A percentile compares a stretch with the other conserved stretches of the same genome.
Conservation (phyloP, 352 stramenopile genomes). For the Pythium oligandrum region DNA sequence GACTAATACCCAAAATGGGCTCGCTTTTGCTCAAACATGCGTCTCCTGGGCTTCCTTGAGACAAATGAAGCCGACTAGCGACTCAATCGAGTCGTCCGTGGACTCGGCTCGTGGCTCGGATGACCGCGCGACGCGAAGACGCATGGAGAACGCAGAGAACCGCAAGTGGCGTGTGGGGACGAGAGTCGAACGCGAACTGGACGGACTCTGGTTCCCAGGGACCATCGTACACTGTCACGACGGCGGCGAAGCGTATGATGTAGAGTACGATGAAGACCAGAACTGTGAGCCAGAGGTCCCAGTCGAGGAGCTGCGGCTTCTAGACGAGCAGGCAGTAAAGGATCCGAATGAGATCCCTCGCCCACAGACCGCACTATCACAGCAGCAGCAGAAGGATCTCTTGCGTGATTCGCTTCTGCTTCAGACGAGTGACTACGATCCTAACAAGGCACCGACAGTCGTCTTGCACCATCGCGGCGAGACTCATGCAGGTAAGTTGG, state of each 20-base stretch:
- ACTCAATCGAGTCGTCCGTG: too few relatives aligned
- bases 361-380: constrained; percentile 16
- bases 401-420: constrained; percentile 56
- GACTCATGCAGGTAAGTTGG: constrained; percentile 42
- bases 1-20: too few relatives aligned
- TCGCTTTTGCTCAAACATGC: too few relatives aligned
- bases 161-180: constrained; percentile 30
- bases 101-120: background rate
- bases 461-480: constrained; percentile 75
- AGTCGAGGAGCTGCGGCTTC: constrained; percentile 35
- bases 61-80: too few relatives aligned
- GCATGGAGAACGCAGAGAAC: constrained; percentile 18
- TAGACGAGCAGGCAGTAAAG: constrained; percentile 9
- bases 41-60: too few relatives aligned
- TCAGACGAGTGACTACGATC: constrained; percentile 60
- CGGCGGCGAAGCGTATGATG: constrained; percentile 47
- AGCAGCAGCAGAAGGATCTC: constrained; percentile 34
- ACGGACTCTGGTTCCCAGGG: constrained; percentile 73
- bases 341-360: constrained; percentile 7
- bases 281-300: constrained; percentile 63
- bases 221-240: constrained; percentile 46
- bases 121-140: constrained; percentile 6
- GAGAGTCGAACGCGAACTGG: constrained; percentile 64
- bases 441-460: constrained; percentile 63
- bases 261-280: constrained; percentile 80